Evolutionary conservation across 345 rosid species (phyloP).

Genomic region (Lenwebbia sp.): DNA sequence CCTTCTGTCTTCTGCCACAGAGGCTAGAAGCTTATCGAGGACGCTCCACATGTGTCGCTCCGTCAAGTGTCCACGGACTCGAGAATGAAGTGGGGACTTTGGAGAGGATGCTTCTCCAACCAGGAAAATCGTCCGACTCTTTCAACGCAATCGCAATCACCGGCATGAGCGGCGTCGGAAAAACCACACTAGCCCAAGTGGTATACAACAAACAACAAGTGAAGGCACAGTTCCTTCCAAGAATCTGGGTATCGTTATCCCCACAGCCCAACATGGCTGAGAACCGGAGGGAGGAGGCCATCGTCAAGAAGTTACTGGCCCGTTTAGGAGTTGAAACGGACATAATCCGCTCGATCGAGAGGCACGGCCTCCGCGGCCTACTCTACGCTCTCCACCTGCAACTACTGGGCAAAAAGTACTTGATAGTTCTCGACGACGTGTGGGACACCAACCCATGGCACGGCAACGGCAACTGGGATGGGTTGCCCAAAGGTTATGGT

Average conservation of each 20-base stretch:
- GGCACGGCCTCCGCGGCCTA: neutral
- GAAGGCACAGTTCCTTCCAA: constrained; percentile 4
- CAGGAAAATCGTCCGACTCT: neutral
- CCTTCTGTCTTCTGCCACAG: neutral
- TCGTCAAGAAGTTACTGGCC: neutral
- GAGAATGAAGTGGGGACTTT: neutral
- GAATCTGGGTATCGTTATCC: constrained; percentile 1
- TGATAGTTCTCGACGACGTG: constrained; percentile 12
- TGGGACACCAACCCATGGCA: neutral
- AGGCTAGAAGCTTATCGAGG: neutral
- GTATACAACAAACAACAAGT: neutral
- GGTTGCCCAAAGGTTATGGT: constrained; percentile 9
- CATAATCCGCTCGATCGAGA: neutral
- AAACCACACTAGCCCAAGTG: neutral
- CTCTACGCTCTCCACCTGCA: neutral
- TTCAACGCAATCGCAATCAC: constrained; percentile 5
- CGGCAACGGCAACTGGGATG: neutral
- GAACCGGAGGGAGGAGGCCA: neutral
- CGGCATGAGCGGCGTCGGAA: neutral
- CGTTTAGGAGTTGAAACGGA: neutral
- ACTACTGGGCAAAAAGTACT: constrained; percentile 8
- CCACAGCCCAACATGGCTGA: neutral
- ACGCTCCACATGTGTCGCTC: neutral
- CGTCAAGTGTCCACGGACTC: neutral
- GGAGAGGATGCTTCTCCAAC: neutral